phyloP scores from a whole-genome alignment of 805 yeast genomes.

The Wickerhamiella occidentalis region DNA sequence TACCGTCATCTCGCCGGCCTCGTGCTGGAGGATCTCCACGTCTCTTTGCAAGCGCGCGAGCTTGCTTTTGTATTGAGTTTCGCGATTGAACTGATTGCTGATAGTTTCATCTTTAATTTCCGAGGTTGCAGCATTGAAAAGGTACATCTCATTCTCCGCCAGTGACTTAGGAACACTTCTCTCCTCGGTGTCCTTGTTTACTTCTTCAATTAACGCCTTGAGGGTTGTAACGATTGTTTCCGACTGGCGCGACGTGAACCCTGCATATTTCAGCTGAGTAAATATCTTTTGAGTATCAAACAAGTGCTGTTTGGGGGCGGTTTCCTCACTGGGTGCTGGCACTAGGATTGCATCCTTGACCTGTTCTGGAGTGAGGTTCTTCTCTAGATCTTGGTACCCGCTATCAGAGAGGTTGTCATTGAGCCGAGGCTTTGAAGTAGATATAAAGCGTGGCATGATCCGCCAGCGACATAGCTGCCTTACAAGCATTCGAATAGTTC shows the following conservation, averaged over 20 bases:
- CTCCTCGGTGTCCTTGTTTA: slow-evolving; percentile 27
- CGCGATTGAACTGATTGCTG: slow-evolving; percentile 54
- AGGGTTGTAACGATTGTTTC: slow-evolving; percentile 41
- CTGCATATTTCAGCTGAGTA: slow-evolving; percentile 40
- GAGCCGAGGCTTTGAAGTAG: neutral
- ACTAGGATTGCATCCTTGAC: slow-evolving; percentile 3
- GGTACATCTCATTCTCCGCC: slow-evolving; percentile 73
- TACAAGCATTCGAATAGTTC: neutral
- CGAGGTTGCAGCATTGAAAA: slow-evolving; percentile 85
- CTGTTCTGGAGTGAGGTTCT: slow-evolving; percentile 1
- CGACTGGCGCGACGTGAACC: slow-evolving; percentile 51
- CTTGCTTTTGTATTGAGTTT: slow-evolving; percentile 53
- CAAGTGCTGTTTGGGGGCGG: slow-evolving; percentile 18
- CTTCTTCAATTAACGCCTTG: slow-evolving; percentile 28
- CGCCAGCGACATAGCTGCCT: neutral
- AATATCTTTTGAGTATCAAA: slow-evolving; percentile 56
- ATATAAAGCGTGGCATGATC: neutral
- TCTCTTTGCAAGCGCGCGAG: slow-evolving; percentile 61
- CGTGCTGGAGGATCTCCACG: slow-evolving; percentile 62
- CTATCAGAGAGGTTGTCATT: slow-evolving; percentile 1
- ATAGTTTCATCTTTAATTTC: slow-evolving; percentile 72
- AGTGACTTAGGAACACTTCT: slow-evolving; percentile 41
- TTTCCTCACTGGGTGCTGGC: slow-evolving; percentile 1
- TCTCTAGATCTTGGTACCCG: slow-evolving; percentile 4
- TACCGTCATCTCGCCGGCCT: slow-evolving; percentile 49